These are phyloP conservation scores for Aspergillus sp. DNA, from an alignment of 2,329 filamentous ascomycete genomes.

Conservation along the genomic window DNA sequence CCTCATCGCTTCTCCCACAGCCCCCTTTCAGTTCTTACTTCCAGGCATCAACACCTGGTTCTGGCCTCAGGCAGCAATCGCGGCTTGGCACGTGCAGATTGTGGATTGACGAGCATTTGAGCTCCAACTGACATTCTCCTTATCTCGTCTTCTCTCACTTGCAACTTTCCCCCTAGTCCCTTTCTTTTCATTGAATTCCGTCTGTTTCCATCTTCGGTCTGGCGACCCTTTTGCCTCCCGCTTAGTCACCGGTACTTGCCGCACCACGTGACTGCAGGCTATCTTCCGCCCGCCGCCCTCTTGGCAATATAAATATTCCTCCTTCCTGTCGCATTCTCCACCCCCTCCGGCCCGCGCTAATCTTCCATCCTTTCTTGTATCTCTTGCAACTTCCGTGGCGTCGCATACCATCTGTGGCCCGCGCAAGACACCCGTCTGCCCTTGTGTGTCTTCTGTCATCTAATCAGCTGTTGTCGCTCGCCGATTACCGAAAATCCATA, in stretches of 20 bases:
- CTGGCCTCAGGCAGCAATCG: constrained; percentile 18
- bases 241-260: constrained; percentile 28
- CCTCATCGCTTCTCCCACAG: background rate
- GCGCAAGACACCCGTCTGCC: constrained; percentile 20
- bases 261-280: constrained; percentile 38
- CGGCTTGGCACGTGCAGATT: constrained; percentile 18
- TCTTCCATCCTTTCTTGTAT: constrained; percentile 28
- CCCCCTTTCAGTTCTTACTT: background rate
- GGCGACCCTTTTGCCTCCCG: constrained; percentile 14
- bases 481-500: constrained; percentile 28
- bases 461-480: constrained; percentile 27
- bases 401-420: constrained; percentile 21
- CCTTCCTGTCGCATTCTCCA: constrained; percentile 43
- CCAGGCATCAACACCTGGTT: background rate
- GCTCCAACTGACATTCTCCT: constrained; percentile 18
- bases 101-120: constrained; percentile 20
- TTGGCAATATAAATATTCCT: constrained; percentile 48
- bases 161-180: constrained; percentile 8
- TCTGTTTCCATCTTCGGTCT: constrained; percentile 14
- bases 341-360: constrained; percentile 31
- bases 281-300: constrained; percentile 29
- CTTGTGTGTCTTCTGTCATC: constrained; percentile 28
- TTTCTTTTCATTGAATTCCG: constrained; percentile 2
- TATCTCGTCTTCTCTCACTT: constrained; percentile 12
- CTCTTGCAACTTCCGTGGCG: constrained; percentile 22